Evolutionary conservation across 176 grass and related monocot genomes (phyloP).

Genomic region (Saccharum spontaneum): DNA sequence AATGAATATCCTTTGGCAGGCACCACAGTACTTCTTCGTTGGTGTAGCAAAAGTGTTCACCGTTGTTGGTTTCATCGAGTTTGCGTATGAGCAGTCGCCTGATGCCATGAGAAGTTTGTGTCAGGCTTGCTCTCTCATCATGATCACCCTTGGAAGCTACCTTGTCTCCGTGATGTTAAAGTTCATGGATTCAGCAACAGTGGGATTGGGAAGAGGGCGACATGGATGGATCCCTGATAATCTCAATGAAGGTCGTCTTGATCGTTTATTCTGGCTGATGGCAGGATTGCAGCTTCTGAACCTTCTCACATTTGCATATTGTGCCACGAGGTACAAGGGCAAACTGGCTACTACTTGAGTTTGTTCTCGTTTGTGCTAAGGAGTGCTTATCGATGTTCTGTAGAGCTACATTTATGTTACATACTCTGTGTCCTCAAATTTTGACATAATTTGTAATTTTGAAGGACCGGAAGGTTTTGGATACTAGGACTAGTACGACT

Average conservation of each 20-base stretch:
- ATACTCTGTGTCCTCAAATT: background rate
- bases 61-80: slow-evolving; percentile 17
- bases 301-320: background rate
- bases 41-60: slow-evolving; percentile 9
- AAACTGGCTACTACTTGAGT: background rate
- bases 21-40: slow-evolving; percentile 18
- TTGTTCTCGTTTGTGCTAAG: background rate
- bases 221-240: slow-evolving; percentile 20
- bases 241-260: slow-evolving; percentile 13
- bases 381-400: background rate
- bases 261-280: slow-evolving; percentile 3
- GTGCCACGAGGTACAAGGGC: slow-evolving; percentile 7
- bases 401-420: background rate
- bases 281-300: slow-evolving; percentile 21
- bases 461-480: background rate
- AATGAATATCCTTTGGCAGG: slow-evolving; percentile 6
- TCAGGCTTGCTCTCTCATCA: background rate
- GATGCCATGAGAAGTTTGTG: slow-evolving; percentile 27
- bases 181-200: background rate
- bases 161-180: background rate
- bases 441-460: background rate
- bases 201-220: background rate
- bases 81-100: slow-evolving; percentile 7
- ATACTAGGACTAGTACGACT: no score
- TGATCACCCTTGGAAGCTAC: slow-evolving; percentile 8